A percentile compares a stretch with the other conserved stretches of the same genome.
phyloP scores from a whole-genome alignment of 495 filamentous ascomycete species.

The Tuber magnatum region DNA sequence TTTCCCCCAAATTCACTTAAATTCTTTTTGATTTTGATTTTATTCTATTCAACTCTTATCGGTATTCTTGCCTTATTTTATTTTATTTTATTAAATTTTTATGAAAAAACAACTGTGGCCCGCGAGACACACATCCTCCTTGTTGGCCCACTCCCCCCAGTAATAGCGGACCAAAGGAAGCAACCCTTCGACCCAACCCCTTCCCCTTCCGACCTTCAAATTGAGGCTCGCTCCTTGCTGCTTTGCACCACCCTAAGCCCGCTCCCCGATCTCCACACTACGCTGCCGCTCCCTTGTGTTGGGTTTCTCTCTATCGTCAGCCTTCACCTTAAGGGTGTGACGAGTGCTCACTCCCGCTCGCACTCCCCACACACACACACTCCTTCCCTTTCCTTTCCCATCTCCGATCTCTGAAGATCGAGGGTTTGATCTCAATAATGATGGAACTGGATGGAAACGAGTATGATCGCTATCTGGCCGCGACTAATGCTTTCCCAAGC shows the following conservation, averaged over 20 bases:
- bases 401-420: conserved; percentile 37
- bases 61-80: neutral
- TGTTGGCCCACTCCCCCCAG: neutral
- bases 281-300: neutral
- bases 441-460: conserved; percentile 36
- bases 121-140: neutral
- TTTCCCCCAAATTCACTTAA: neutral
- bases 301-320: conserved; percentile 26
- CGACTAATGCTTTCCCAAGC: conserved; percentile 20
- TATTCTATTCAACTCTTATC: conserved; percentile 1
- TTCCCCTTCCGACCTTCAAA: conserved; percentile 4
- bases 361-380: conserved; percentile 11
- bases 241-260: conserved; percentile 3
- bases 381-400: conserved; percentile 22
- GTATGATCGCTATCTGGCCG: conserved; percentile 30
- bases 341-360: conserved; percentile 10
- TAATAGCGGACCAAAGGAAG: conserved; percentile 1
- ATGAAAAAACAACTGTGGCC: neutral
- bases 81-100: neutral
- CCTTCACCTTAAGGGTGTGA: conserved; percentile 33
- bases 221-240: conserved; percentile 3
- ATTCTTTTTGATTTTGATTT: neutral
- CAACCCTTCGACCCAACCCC: neutral
- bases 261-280: conserved; percentile 4
- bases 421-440: conserved; percentile 34